phyloP scores from a whole-genome alignment of 169 alveolate genomes.

The Prorocentrum cordatum region DNA sequence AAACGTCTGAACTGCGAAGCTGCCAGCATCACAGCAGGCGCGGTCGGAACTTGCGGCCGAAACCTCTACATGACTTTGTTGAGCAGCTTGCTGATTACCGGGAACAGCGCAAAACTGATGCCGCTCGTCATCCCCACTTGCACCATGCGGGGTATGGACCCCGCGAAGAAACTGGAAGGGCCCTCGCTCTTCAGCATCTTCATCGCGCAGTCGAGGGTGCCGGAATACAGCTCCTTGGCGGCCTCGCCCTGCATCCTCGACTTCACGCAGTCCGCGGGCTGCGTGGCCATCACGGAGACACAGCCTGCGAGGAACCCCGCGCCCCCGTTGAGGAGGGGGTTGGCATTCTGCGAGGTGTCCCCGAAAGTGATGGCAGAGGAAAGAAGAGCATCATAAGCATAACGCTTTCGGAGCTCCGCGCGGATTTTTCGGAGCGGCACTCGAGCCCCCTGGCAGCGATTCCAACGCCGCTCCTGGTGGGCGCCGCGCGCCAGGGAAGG shows the following conservation, averaged over 20 bases:
- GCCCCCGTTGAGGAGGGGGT: constrained; percentile 25
- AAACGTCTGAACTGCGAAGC: not conserved
- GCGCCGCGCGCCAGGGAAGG: too few species aligned
- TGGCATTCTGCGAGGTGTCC: constrained; percentile 41
- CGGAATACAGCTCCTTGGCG: constrained; percentile 65
- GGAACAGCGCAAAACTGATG: constrained; percentile 58
- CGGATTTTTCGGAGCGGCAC: too few species aligned
- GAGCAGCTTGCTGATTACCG: constrained; percentile 62
- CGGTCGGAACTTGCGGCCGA: not conserved
- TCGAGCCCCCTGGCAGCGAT: too few species aligned
- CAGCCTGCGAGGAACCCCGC: constrained; percentile 63
- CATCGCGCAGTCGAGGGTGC: constrained; percentile 65
- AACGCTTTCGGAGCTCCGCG: too few species aligned
- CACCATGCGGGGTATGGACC: constrained; percentile 56
- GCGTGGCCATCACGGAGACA: constrained; percentile 59
- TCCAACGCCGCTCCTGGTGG: too few species aligned
- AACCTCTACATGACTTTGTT: constrained; percentile 17
- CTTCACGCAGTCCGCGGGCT: constrained; percentile 67
- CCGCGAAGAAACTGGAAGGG: constrained; percentile 53
- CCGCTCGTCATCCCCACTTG: constrained; percentile 69
- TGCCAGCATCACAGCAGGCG: not conserved
- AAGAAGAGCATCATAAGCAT: too few species aligned
- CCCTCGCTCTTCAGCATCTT: constrained; percentile 51
- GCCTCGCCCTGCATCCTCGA: constrained; percentile 65
- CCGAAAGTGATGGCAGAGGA: constrained; percentile 15